phyloP scores from a whole-genome alignment of 2,329 filamentous ascomycete genomes.

The Verticillium zaregamsianum region DNA sequence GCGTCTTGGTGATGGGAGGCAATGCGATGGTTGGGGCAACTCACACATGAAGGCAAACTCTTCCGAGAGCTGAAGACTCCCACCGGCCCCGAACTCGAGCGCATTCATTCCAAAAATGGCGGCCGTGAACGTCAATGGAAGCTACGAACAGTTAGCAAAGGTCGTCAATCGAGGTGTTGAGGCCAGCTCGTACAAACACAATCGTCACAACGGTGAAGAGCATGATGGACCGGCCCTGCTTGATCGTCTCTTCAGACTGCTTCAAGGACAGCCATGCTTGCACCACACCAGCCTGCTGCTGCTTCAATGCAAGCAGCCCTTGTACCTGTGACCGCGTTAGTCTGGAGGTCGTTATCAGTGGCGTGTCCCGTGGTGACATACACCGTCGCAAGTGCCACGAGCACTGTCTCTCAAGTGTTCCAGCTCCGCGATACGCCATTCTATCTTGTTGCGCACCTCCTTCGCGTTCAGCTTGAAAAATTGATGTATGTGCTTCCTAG shows the following conservation, averaged over 20 bases:
- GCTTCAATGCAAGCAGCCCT: constrained; percentile 36
- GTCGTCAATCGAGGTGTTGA: not conserved
- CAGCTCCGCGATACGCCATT: constrained; percentile 26
- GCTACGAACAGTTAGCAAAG: constrained; percentile 16
- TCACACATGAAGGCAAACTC: constrained; percentile 19
- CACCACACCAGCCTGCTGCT: constrained; percentile 40
- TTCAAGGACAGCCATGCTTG: constrained; percentile 36
- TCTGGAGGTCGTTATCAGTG: not conserved
- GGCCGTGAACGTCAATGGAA: constrained; percentile 31
- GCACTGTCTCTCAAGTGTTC: constrained; percentile 26
- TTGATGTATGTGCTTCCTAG: not conserved
- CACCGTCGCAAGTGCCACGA: constrained; percentile 24
- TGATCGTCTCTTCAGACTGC: constrained; percentile 32
- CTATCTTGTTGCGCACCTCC: constrained; percentile 13
- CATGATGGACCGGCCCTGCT: constrained; percentile 39
- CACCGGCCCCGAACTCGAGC: constrained; percentile 14
- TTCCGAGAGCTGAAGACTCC: constrained; percentile 9
- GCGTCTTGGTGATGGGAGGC: not conserved
- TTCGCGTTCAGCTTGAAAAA: not conserved
- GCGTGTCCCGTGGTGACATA: constrained; percentile 12
- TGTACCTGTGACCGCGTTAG: constrained; percentile 17
- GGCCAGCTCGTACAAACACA: constrained; percentile 32
- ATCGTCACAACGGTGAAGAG: constrained; percentile 43
- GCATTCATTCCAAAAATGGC: constrained; percentile 35
- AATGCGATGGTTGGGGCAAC: not conserved